A percentile compares a stretch with the other conserved stretches of the same genome.
Conservation (phyloP, 768 basidiomycete genomes). For the Dacryopinax primogenitus region DNA sequence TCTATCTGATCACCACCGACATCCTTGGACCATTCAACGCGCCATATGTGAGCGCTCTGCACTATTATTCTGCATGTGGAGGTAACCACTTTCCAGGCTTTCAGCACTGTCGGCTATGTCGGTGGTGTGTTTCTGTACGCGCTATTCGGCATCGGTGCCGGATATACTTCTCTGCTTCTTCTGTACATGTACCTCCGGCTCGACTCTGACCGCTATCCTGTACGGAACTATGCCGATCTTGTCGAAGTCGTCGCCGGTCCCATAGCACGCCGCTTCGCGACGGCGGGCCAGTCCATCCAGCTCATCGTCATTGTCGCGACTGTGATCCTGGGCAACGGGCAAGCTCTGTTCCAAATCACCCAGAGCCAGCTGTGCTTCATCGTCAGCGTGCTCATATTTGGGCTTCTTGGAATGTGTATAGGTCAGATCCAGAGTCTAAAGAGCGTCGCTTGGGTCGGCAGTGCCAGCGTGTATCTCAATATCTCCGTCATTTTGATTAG, state of each 20-base stretch:
- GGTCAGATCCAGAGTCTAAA: slow-evolving; percentile 48
- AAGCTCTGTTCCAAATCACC: slow-evolving; percentile 41
- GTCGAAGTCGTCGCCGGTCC: slow-evolving; percentile 43
- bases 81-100: slow-evolving; percentile 10
- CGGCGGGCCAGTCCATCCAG: slow-evolving; percentile 43
- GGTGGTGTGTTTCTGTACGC: slow-evolving; percentile 15
- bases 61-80: neutral
- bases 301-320: slow-evolving; percentile 40
- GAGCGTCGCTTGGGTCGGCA: slow-evolving; percentile 41
- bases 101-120: slow-evolving; percentile 13
- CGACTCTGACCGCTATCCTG: slow-evolving; percentile 44
- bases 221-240: slow-evolving; percentile 44
- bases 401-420: slow-evolving; percentile 40
- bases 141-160: slow-evolving; percentile 33
- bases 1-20: slow-evolving; percentile 19
- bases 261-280: slow-evolving; percentile 36
- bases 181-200: slow-evolving; percentile 45
- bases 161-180: slow-evolving; percentile 43
- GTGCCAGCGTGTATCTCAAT: slow-evolving; percentile 41
- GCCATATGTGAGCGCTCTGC: neutral
- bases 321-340: slow-evolving; percentile 25
- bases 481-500: slow-evolving; percentile 42
- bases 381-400: slow-evolving; percentile 46
- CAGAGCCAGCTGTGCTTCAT: slow-evolving; percentile 34
- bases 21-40: slow-evolving; percentile 9